Percentiles rank a stretch among this genome's conserved stretches.
phyloP scores from a whole-genome alignment of 2,329 filamentous ascomycete genomes.

The Aspergillus sp. region DNA sequence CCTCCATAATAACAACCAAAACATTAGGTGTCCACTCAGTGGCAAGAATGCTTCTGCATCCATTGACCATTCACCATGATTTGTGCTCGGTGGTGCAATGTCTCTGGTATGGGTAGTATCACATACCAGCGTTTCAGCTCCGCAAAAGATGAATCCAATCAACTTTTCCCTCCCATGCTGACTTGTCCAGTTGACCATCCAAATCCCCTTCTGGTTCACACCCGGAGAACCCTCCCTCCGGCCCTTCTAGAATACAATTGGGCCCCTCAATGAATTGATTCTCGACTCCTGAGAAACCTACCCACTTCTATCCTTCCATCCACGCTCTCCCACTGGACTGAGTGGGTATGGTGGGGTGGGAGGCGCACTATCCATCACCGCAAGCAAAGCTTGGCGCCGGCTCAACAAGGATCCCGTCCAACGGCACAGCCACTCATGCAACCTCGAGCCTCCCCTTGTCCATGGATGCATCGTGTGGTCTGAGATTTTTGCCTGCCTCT shows the following conservation, averaged over 20 bases:
- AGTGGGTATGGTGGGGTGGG: slow-evolving; percentile 9
- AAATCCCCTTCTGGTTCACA: too few relatives aligned
- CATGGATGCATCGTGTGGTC: background rate
- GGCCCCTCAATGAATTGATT: background rate
- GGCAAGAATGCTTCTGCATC: background rate
- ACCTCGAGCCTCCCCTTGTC: background rate
- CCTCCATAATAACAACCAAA: background rate
- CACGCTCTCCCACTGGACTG: background rate
- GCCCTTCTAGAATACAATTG: slow-evolving; percentile 5
- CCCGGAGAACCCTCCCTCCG: background rate
- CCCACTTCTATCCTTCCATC: background rate
- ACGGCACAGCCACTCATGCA: slow-evolving; percentile 8
- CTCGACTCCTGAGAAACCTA: background rate
- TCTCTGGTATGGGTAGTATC: slow-evolving; percentile 2
- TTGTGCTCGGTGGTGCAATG: slow-evolving; percentile 1
- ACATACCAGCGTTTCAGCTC: slow-evolving; percentile 10
- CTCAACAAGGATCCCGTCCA: background rate
- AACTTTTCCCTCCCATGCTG: background rate
- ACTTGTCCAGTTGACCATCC: background rate
- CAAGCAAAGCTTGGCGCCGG: slow-evolving; percentile 18
- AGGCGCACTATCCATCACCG: slow-evolving; percentile 3
- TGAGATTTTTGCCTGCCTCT: too few relatives aligned
- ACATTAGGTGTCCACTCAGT: background rate
- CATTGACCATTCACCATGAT: background rate
- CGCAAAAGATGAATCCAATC: background rate